Evolutionary conservation across 2,329 filamentous ascomycete genomes (phyloP).

Genomic region (Fusarium sp.): DNA sequence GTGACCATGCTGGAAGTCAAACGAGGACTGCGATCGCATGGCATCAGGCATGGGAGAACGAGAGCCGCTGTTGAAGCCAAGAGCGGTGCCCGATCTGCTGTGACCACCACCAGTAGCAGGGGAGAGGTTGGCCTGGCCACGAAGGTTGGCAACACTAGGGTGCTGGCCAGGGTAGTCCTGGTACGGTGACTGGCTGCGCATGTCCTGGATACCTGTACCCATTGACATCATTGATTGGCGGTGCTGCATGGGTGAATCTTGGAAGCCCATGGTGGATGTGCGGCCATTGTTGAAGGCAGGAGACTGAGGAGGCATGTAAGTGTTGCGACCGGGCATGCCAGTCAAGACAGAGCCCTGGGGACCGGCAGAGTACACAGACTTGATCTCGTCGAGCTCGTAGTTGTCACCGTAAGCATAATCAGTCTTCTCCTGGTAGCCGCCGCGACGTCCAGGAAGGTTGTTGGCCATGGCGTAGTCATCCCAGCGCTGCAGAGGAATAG

Average conservation of each 20-base stretch:
- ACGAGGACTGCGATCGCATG: slow-evolving; percentile 64
- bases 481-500: slow-evolving; percentile 95
- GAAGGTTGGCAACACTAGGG: slow-evolving; percentile 73
- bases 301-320: slow-evolving; percentile 86
- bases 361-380: slow-evolving; percentile 93
- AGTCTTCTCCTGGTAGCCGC: slow-evolving; percentile 73
- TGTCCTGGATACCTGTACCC: slow-evolving; percentile 60
- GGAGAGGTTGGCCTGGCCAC: slow-evolving; percentile 61
- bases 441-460: slow-evolving; percentile 90
- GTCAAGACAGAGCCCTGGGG: slow-evolving; percentile 89
- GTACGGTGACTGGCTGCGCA: slow-evolving; percentile 68
- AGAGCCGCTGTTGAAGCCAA: slow-evolving; percentile 62
- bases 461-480: slow-evolving; percentile 93
- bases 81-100: slow-evolving; percentile 58
- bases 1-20: slow-evolving; percentile 70
- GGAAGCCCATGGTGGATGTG: slow-evolving; percentile 59
- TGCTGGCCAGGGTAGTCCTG: slow-evolving; percentile 64
- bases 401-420: slow-evolving; percentile 77
- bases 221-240: slow-evolving; percentile 81
- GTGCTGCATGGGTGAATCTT: slow-evolving; percentile 59
- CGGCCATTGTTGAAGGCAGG: slow-evolving; percentile 73
- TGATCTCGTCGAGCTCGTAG: slow-evolving; percentile 98
- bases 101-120: slow-evolving; percentile 55
- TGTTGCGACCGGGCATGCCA: slow-evolving; percentile 78
- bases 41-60: slow-evolving; percentile 61